phyloP scores from a whole-genome alignment of 495 filamentous ascomycete species.

The Pseudomonodictys pantanalensis region DNA sequence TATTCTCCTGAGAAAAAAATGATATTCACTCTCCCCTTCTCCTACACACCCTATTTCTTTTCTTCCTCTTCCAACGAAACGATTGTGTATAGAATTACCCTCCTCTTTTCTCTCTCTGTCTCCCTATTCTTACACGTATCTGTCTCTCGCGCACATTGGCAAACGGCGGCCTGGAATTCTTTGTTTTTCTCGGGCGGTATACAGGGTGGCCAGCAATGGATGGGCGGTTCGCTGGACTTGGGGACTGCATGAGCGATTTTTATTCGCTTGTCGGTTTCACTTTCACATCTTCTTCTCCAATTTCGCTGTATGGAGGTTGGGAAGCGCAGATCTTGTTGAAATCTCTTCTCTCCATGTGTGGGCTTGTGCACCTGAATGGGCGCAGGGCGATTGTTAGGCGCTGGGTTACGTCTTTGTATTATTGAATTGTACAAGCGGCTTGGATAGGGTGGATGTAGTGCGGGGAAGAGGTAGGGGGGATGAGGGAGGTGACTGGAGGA shows the following conservation, averaged over 20 bases:
- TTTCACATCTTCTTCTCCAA: neutral
- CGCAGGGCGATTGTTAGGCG: constrained; percentile 17
- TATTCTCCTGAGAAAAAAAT: constrained; percentile 26
- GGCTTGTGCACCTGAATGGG: constrained; percentile 10
- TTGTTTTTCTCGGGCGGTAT: constrained; percentile 12
- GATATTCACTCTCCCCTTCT: constrained; percentile 11
- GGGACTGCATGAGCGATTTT: neutral
- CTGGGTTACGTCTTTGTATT: constrained; percentile 32
- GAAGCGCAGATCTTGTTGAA: constrained; percentile 10
- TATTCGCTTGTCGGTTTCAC: neutral
- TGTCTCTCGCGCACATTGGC: too few relatives aligned
- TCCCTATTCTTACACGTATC: neutral
- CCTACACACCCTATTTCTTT: too few relatives aligned
- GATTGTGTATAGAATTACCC: constrained; percentile 14
- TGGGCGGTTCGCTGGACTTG: neutral
- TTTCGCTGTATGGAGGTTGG: neutral
- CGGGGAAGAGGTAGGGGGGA: neutral
- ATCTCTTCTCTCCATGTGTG: constrained; percentile 32
- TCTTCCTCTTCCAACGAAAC: neutral
- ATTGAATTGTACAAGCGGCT: constrained; percentile 20
- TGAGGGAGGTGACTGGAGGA: too few relatives aligned
- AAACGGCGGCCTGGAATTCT: constrained; percentile 5
- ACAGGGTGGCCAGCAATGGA: constrained; percentile 29
- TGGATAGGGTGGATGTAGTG: neutral
- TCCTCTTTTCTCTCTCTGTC: constrained; percentile 4